A percentile compares a stretch with the other conserved stretches of the same genome.
Conservation (phyloP, 2,329 filamentous ascomycete genomes). For the Fusarium austroafricanum region DNA sequence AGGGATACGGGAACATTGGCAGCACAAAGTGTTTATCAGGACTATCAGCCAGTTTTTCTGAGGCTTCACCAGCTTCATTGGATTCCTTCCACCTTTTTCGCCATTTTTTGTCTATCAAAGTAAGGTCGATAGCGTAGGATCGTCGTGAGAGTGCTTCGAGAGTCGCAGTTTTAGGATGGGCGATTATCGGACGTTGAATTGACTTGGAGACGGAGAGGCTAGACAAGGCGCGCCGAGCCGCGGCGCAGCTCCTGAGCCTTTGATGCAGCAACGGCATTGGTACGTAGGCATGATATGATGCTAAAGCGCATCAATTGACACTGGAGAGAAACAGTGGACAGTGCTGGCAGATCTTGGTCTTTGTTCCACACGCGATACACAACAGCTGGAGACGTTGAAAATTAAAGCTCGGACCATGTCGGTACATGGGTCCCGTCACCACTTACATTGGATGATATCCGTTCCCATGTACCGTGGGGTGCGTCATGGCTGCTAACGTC, state of each 20-base stretch:
- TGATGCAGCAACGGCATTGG: conserved; percentile 48
- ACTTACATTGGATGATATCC: conserved; percentile 38
- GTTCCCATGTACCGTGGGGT: conserved; percentile 31
- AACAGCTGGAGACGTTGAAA: conserved; percentile 23
- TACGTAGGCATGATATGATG: conserved; percentile 46
- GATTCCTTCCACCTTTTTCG: conserved; percentile 57
- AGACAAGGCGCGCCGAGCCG: conserved; percentile 33
- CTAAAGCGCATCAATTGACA: conserved; percentile 26
- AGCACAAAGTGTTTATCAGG: conserved; percentile 73
- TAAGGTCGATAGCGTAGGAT: conserved; percentile 60
- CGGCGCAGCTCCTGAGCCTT: conserved; percentile 45
- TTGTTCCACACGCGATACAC: not conserved
- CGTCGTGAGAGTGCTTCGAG: conserved; percentile 40
- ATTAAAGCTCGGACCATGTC: conserved; percentile 40
- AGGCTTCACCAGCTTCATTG: not conserved
- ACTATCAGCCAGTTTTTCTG: conserved; percentile 31
- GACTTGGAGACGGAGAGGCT: conserved; percentile 18
- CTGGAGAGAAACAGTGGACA: not conserved
- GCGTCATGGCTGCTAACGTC: conserved; percentile 35
- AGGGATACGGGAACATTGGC: conserved; percentile 95
- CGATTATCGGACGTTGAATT: conserved; percentile 25
- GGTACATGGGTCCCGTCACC: conserved; percentile 32
- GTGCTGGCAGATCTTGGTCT: not conserved
- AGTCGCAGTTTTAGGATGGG: conserved; percentile 6
- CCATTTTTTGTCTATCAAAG: conserved; percentile 63